Base-by-base conservation (phyloP, 495 filamentous ascomycete species). In the Penicillium angulare region DNA sequence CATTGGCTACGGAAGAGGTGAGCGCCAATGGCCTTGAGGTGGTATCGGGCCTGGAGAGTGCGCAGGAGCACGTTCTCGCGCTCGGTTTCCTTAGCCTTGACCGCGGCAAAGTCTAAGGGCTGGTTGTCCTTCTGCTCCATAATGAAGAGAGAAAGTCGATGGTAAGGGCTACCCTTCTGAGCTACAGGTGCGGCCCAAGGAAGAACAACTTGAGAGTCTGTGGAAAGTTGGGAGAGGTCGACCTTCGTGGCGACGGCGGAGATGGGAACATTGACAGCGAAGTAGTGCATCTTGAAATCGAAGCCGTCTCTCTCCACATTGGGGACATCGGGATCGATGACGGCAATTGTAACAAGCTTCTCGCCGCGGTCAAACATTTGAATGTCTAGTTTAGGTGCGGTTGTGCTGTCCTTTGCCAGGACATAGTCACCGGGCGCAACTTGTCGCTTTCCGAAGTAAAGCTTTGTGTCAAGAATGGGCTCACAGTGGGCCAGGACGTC, bases 261-360 rank as follows among this genome's bases (percentile, higher is more conserved):
- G 59, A 87, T 68, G 20, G 75, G 77, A 27, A 87, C 69, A 62
- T 86, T 86, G 55, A 78, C 69, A 18, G 91, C 90, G 20, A 99
- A 74, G 68, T 86, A 97, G 70, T 97, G 92, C 59, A 86, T 89
- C 42, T 86, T 82, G 61, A 84, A 86, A 29, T 78, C 77, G 72
- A 95, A 99, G 5, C 72, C 66, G 70, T 97, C 87, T n/a, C 73
- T 77, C 55, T 87, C 82, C 17, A 85, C 60, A 45, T 91, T 82
- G 38, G 93, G 93, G 5, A 99, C 89, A 75, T 98, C 93, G 7
- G 90, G 73, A 63, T 99, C 92, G 23, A 97, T 76, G 23, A 97
- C 86, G 0, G 83, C 90, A 21, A 97, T 78, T 2, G 86, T 89
- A 52, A 92, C 85, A 7, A 96, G 79, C 55, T 87, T 86, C 61